Conservation (phyloP, 331 rosid genomes). For the Rhamnella rubrinervis region DNA sequence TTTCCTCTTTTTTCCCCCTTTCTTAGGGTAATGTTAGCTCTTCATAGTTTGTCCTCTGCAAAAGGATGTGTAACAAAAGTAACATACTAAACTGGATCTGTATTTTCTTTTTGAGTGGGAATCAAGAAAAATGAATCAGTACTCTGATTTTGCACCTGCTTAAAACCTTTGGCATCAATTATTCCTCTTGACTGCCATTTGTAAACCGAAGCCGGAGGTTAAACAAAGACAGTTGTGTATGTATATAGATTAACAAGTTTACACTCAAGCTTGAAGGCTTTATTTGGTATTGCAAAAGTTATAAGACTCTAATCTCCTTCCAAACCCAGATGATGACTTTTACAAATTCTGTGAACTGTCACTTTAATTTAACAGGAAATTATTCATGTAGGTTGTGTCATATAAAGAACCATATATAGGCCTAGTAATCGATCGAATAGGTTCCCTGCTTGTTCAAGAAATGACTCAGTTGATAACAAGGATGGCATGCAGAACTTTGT, state of each 20-base stretch:
- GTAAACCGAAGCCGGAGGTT: background rate
- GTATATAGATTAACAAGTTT: background rate
- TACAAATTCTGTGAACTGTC: too few relatives aligned
- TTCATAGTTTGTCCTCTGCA: constrained; percentile 5
- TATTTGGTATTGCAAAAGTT: too few relatives aligned
- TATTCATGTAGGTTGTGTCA: too few relatives aligned
- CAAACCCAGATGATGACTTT: too few relatives aligned
- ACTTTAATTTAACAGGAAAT: too few relatives aligned
- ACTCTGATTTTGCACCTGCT: constrained; percentile 6
- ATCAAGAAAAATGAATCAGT: constrained; percentile 20
- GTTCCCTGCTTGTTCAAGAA: too few relatives aligned
- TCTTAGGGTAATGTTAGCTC: constrained; percentile 17
- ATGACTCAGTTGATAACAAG: too few relatives aligned
- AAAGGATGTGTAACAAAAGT: constrained; percentile 2
- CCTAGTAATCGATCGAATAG: too few relatives aligned
- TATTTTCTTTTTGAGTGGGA: constrained; percentile 10
- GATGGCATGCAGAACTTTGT: too few relatives aligned
- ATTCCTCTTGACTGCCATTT: background rate
- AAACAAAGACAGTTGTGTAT: background rate
- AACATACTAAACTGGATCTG: background rate
- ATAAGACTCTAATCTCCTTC: too few relatives aligned
- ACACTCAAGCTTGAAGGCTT: background rate
- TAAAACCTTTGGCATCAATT: constrained; percentile 13
- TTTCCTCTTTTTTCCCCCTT: background rate
- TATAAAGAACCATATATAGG: too few relatives aligned